Evolutionary conservation across 1,139 yeast genomes (phyloP), one percentile per base, ranked within the genome.

Genomic region (Protomyces gravidus): DNA sequence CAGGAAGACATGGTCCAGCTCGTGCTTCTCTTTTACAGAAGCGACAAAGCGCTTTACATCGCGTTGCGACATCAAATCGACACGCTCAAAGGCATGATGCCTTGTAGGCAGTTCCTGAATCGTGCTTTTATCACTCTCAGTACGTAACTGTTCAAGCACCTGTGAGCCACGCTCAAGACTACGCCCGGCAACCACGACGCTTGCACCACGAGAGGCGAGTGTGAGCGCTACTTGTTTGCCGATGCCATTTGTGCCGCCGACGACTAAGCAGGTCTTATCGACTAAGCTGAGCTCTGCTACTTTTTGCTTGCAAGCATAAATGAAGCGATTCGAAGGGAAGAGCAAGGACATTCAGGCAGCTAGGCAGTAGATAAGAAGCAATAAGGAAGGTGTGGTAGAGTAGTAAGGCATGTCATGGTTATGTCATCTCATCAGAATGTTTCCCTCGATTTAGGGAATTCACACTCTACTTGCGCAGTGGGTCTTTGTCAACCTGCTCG

Each of bases 241-340:
- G 15, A 53, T 53, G 19, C 58, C 58, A 11, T 46, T 26, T 1
- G 58, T 53, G 11, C 46, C 58, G 25, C 58, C 58, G 23, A 53
- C 47, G 13, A 53, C 51, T 2, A 53, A 39, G n/a, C 58, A 53
- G 17, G 47, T 53, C 39, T 53, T 53, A 9, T 46, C 40, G 6
- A n/a, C 50, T 11, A 53, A 30, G 28, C 26, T 40, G 13, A 33
- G 19, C 15, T 21, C 11, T 9, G 50, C 21, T 17, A 53, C 42
- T 11, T 36, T 19, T 23, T 36, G 42, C 25, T 36, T 36, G 19
- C 42, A 36, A 17, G 42, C 42, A 17, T 5, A 13, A 17, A 36
- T 36, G 23, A 36, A 36, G 42, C 42, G 42, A 36, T 36, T 36
- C 13, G 42, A 19, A 36, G 42, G 42, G 21, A 36, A 36, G 19